A percentile compares a stretch with the other conserved stretches of the same genome.
Conservation (phyloP, 441 rosid genomes). For the Populus hybrid region DNA sequence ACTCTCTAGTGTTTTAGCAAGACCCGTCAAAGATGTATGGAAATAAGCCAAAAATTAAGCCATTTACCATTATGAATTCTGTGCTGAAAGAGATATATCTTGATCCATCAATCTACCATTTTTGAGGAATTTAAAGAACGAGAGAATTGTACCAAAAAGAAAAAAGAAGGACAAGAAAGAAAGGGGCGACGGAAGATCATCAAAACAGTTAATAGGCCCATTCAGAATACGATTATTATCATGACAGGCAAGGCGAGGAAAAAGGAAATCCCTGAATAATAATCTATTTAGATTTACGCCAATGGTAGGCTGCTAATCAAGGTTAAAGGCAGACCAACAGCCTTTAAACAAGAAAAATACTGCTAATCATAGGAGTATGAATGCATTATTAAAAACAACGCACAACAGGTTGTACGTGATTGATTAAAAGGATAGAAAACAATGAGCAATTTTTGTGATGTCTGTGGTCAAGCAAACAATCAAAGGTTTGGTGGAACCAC, state of each 20-base stretch:
- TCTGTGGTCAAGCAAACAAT: background rate
- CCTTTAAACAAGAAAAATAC: background rate
- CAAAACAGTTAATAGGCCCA: background rate
- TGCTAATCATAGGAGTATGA: background rate
- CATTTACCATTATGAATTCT: no score
- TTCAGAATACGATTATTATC: background rate
- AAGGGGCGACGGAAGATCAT: background rate
- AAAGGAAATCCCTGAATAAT: background rate
- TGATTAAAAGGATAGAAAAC: background rate
- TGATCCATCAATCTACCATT: background rate
- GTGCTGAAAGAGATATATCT: no score
- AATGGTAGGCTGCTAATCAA: background rate
- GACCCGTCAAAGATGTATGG: no score
- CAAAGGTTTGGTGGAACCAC: slow-evolving; percentile 17
- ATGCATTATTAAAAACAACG: background rate
- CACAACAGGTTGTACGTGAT: background rate
- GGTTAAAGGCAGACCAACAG: background rate
- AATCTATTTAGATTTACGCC: background rate
- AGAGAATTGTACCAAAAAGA: background rate
- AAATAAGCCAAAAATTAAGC: no score
- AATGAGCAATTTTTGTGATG: background rate
- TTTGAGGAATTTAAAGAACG: background rate
- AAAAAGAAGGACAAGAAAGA: no score
- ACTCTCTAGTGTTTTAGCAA: no score
- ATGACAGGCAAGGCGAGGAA: background rate